Evolutionary conservation across 176 grass and related monocot species (phyloP).

Genomic region (Paspalum vaginatum): DNA sequence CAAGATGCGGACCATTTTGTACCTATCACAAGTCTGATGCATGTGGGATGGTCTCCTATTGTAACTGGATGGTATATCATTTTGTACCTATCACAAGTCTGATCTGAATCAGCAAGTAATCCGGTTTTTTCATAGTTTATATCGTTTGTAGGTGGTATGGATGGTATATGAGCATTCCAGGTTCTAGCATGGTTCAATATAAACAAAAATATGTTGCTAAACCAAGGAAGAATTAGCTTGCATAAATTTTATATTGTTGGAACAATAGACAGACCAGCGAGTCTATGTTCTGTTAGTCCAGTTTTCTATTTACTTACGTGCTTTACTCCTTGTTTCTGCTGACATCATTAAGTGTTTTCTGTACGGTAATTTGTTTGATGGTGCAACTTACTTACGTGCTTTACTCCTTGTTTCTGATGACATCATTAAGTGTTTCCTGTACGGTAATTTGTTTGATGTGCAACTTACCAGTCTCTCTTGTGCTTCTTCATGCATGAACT

Average conservation of each 20-base stretch:
- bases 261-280: neutral
- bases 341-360: neutral
- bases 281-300: neutral
- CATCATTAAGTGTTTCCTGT: neutral
- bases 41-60: neutral
- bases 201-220: neutral
- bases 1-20: no score
- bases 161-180: neutral
- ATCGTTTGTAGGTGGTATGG: neutral
- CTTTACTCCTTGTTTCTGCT: neutral
- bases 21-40: no score
- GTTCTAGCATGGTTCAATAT: neutral
- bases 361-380: neutral
- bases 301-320: neutral
- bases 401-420: conserved; percentile 3
- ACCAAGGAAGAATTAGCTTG: neutral
- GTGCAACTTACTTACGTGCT: neutral
- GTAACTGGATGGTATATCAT: no score
- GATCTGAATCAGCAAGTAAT: neutral
- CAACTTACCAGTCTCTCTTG: neutral
- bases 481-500: conserved; percentile 18
- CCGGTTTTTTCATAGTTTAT: neutral
- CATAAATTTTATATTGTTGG: neutral
- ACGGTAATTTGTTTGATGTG: conserved; percentile 4
- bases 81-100: no score